phyloP scores from a whole-genome alignment of 2,329 filamentous ascomycete genomes.

The Sporothrix mexicana region DNA sequence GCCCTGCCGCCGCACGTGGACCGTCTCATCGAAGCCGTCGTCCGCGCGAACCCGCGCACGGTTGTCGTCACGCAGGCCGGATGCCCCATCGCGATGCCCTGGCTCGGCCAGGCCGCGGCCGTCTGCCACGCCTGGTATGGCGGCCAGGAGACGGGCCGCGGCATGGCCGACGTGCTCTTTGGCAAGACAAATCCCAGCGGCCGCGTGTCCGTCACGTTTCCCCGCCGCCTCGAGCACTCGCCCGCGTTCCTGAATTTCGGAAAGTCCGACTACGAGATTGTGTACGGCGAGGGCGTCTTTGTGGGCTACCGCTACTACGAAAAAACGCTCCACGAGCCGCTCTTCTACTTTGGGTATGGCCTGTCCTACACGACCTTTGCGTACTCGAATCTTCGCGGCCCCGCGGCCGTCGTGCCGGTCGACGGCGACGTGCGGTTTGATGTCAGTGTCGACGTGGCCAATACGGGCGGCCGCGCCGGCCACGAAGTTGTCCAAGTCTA shows the following conservation, averaged over 20 bases:
- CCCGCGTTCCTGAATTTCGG: background rate
- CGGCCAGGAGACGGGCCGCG: background rate
- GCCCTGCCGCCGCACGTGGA: background rate
- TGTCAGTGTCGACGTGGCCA: background rate
- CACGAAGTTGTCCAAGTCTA: background rate
- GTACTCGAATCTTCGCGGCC: background rate
- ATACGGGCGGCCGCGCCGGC: background rate
- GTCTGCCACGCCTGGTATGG: constrained; percentile 1
- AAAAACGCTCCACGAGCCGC: background rate
- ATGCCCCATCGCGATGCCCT: constrained; percentile 7
- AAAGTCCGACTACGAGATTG: constrained; percentile 3
- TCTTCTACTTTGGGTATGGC: background rate
- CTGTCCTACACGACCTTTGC: background rate
- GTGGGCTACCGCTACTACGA: background rate
- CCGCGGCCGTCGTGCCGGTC: background rate
- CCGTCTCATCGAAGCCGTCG: background rate
- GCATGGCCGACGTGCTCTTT: background rate
- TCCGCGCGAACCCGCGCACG: background rate
- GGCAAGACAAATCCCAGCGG: background rate
- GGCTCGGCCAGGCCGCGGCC: background rate
- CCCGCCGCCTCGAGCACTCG: background rate
- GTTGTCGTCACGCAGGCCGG: background rate
- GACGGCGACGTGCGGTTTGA: background rate
- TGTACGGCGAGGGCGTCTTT: background rate
- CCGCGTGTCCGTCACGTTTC: background rate